Base-by-base conservation (phyloP, 2,329 filamentous ascomycete genomes). In the Ophiocordyceps unilateralis region DNA sequence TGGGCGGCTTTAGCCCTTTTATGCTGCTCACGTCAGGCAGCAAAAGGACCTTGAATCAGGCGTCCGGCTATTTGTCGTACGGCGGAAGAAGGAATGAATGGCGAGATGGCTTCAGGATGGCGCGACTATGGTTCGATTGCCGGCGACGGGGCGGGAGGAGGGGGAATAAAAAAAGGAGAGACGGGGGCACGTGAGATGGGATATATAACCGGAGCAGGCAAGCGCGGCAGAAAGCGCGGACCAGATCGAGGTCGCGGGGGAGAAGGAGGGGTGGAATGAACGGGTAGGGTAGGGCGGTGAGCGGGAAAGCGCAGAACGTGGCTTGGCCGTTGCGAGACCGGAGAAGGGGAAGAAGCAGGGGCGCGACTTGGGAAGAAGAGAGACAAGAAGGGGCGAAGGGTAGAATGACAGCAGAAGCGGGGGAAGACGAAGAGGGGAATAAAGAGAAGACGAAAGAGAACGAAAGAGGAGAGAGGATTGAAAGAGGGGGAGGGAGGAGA, bases 1-100 rank as follows among this genome's bases (percentile, higher is more conserved):
- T n/a, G n/a, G n/a, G n/a, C n/a, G n/a, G n/a, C n/a, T n/a, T n/a
- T n/a, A n/a, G n/a, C n/a, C n/a, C n/a, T n/a, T n/a, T n/a, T n/a
- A n/a, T n/a, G n/a, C n/a, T 26, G 24, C 24, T 26, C 24, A 26
- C 9, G 12, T 9, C 9, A 26, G 24, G 24, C 12, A 2, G 24
- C n/a, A n/a, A n/a, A n/a, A n/a, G n/a, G n/a, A n/a, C n/a, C n/a
- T n/a, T n/a, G n/a, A n/a, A n/a, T n/a, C n/a, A n/a, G n/a, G n/a
- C n/a, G n/a, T n/a, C n/a, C n/a, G n/a, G n/a, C n/a, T n/a, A n/a
- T 56, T 62, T 61, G 46, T 14, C 28, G 49, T 50, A 47, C 14
- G 28, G n/a, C n/a, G 28, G 28, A 11, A 30, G 12, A 11, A 26
- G 24, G 11, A 26, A 6, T 11, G 24, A 6, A 26, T n/a, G 12